Base-by-base conservation (phyloP, 2,329 filamentous ascomycete species). In the Epicoccum sorghinum region DNA sequence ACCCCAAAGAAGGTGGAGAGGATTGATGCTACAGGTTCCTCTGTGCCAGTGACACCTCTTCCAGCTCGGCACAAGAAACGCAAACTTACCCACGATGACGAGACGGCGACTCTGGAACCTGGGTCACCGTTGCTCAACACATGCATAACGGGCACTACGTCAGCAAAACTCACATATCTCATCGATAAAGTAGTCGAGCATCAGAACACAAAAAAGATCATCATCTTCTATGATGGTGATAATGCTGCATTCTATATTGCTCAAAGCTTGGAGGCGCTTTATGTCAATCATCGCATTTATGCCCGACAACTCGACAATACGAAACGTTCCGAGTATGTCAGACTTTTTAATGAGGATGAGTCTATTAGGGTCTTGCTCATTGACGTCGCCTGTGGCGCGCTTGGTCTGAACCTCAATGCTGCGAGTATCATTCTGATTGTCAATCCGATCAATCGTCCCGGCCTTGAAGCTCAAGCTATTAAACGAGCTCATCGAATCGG, bases 171-270 rank as follows among this genome's bases (percentile, higher is more conserved):
- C 3, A 93, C 89, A 3, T 96, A 97, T 66, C 79, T 97, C 5
- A 78, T 96, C 14, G 88, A 92, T 48, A 82, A 85, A 29, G 86
- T 97, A 10, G 73, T 87, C 4, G 79, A 83, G 47, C 80, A 93
- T 57, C 85, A 95, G 47, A 74, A 80, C 1, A 76, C 82, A 0
- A 92, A 96, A 66, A 96, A 97, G 73, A 95, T 96, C 3, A 85
- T 97, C 47, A 83, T 97, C 8, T 98, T 98, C 72, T 97, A 96
- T 71, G 91, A 96, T 57, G 89, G 89, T 29, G 89, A 95, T 56
- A 93, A 96, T 63, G 83, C 89, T 2, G 93, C 91, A 1, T 96
- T 85, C 73, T 96, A 96, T 75, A 83, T 97, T 35, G 89, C 91
- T 0, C 87, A 92, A 68, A 86, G 89, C 27, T 81, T 98, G 0